A percentile compares a stretch with the other conserved stretches of the same genome.
These are phyloP conservation scores for Cryphonectria carpinicola DNA, from an alignment of 2,329 filamentous ascomycete genomes.

Conservation along the genomic window DNA sequence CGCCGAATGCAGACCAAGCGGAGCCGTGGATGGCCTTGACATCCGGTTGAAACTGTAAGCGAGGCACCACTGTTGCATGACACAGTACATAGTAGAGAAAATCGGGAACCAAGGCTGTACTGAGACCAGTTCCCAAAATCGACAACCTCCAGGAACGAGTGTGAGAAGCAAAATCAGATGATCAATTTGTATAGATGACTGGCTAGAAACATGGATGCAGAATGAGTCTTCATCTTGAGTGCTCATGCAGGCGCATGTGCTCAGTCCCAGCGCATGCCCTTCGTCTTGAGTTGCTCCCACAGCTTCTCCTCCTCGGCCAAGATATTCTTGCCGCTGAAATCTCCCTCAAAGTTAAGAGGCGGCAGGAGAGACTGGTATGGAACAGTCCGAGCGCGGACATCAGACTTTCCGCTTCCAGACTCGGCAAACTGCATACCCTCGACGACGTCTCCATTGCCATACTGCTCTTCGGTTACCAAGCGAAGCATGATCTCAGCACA, in stretches of 20 bases:
- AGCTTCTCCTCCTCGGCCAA: slow-evolving; percentile 29
- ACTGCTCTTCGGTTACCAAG: slow-evolving; percentile 23
- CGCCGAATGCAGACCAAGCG: not conserved
- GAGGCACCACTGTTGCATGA: not conserved
- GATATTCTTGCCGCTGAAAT: slow-evolving; percentile 31
- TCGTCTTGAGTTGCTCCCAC: slow-evolving; percentile 27
- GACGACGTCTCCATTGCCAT: slow-evolving; percentile 25
- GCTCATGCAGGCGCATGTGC: not conserved
- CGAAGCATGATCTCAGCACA: slow-evolving; percentile 26
- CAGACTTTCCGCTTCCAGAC: slow-evolving; percentile 13
- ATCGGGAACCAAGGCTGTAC: not conserved
- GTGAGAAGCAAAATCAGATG: not conserved
- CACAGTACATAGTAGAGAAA: not conserved
- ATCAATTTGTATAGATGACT: not conserved
- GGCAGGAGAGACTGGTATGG: slow-evolving; percentile 24
- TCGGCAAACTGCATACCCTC: slow-evolving; percentile 27
- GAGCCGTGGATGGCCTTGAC: not conserved
- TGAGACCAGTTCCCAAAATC: not conserved
- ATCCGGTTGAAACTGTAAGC: not conserved
- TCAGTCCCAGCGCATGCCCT: slow-evolving; percentile 18
- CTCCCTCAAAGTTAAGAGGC: slow-evolving; percentile 22
- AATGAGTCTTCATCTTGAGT: not conserved
- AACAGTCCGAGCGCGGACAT: slow-evolving; percentile 23
- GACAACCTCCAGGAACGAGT: not conserved
- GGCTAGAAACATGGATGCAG: not conserved